phyloP scores from a whole-genome alignment of 306 rosid genomes.

The Fragaria ananassa region DNA sequence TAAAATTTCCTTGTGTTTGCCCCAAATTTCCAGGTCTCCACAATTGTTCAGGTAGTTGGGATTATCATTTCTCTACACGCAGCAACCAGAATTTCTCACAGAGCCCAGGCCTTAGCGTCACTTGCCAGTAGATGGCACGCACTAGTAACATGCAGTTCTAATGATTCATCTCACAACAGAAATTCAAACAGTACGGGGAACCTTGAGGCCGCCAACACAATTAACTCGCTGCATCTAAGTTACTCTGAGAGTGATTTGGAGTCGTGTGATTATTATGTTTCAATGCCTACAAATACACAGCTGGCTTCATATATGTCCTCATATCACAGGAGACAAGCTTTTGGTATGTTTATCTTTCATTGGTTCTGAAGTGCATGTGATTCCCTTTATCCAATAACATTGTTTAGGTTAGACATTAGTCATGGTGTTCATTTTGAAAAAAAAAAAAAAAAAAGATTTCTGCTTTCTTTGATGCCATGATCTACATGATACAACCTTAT shows the following conservation, averaged over 20 bases:
- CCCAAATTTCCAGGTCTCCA: constrained; percentile 52
- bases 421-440: neutral
- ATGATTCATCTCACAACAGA: constrained; percentile 49
- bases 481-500: neutral
- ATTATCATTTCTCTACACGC: constrained; percentile 69
- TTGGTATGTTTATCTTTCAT: constrained; percentile 42
- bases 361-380: neutral
- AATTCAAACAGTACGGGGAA: constrained; percentile 35
- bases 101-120: constrained; percentile 73
- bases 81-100: constrained; percentile 77
- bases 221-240: constrained; percentile 37
- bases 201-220: constrained; percentile 38
- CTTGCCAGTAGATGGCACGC: constrained; percentile 88
- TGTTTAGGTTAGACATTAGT: neutral
- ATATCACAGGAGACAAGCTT: constrained; percentile 77
- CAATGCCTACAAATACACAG: constrained; percentile 47
- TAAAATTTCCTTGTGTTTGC: neutral
- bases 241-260: constrained; percentile 81
- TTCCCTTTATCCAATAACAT: neutral
- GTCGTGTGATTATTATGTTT: constrained; percentile 43
- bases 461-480: neutral
- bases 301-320: constrained; percentile 61
- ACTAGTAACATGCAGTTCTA: constrained; percentile 48
- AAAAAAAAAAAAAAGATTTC: neutral
- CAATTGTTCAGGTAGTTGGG: constrained; percentile 81